phyloP scores from a whole-genome alignment of 1,139 yeast genomes.

The Candida tropicalis region DNA sequence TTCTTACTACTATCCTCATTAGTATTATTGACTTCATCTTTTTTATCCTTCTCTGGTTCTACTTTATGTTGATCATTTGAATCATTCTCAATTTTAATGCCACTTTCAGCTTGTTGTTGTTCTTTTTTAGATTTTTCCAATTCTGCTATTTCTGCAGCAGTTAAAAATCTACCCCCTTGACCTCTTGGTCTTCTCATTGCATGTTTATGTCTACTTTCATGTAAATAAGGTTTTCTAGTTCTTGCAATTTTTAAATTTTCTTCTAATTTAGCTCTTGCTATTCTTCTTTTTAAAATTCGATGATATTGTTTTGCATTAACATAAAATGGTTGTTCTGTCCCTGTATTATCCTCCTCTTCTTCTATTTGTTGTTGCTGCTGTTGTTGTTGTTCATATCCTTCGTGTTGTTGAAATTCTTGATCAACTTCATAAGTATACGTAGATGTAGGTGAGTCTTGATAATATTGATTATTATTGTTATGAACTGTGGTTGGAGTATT shows the following conservation, averaged over 20 bases:
- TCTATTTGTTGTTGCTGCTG: conserved; percentile 2
- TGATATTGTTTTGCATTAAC: conserved; percentile 98
- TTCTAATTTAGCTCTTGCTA: conserved; percentile 91
- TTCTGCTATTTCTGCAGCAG: conserved; percentile 96
- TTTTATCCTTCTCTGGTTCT: conserved; percentile 2
- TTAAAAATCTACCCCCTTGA: conserved; percentile 94
- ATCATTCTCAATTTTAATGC: neutral
- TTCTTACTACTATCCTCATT: neutral
- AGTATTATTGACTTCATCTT: neutral
- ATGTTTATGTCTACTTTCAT: conserved; percentile 96
- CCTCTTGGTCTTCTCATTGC: conserved; percentile 99
- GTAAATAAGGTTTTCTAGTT: conserved; percentile 91
- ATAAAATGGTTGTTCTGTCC: conserved; percentile 85
- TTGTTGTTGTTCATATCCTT: conserved; percentile 12
- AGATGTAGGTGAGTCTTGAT: conserved; percentile 28
- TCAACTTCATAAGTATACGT: conserved; percentile 7
- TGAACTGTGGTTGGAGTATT: neutral
- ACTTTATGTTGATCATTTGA: neutral
- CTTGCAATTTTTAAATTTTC: conserved; percentile 85
- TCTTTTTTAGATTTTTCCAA: conserved; percentile 61
- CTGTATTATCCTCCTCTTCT: conserved; percentile 6
- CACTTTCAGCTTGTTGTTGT: conserved; percentile 37
- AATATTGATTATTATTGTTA: conserved; percentile 20
- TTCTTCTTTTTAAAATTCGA: conserved; percentile 86
- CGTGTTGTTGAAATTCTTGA: conserved; percentile 7